These are phyloP conservation scores for Mycena alexandri DNA, from an alignment of 768 basidiomycete species.

Conservation along the genomic window DNA sequence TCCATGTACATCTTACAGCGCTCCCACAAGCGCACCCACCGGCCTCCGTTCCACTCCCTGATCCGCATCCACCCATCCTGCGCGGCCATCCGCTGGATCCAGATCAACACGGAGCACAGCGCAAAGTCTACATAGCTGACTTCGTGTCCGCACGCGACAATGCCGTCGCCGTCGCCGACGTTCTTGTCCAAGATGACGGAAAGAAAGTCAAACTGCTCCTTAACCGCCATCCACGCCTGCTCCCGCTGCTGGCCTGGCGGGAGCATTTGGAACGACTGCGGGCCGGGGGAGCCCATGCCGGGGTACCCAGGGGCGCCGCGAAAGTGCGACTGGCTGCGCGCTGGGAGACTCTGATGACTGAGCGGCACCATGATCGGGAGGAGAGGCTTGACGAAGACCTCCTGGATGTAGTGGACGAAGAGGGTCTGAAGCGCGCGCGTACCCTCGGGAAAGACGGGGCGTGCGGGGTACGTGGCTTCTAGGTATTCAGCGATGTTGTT, in stretches of 20 bases:
- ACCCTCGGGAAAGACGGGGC: constrained; percentile 81
- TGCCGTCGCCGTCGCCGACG: constrained; percentile 69
- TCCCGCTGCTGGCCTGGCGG: constrained; percentile 63
- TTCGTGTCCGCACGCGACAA: constrained; percentile 74
- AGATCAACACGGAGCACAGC: constrained; percentile 77
- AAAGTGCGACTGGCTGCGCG: constrained; percentile 68
- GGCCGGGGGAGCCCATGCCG: constrained; percentile 10
- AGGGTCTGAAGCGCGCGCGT: constrained; percentile 75
- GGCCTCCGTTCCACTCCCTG: constrained; percentile 76
- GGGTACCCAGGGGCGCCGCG: constrained; percentile 28
- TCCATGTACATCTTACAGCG: constrained; percentile 78
- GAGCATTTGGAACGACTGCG: constrained; percentile 29
- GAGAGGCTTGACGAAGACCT: constrained; percentile 76
- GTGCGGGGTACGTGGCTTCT: constrained; percentile 75
- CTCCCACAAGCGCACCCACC: constrained; percentile 75
- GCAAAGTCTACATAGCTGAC: constrained; percentile 83
- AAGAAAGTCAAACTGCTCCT: constrained; percentile 76
- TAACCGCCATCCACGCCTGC: constrained; percentile 73
- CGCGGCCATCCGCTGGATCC: constrained; percentile 80
- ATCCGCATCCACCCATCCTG: constrained; percentile 80
- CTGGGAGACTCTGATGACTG: constrained; percentile 72
- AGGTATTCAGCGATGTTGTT: constrained; percentile 80
- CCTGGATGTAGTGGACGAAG: constrained; percentile 79
- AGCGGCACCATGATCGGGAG: constrained; percentile 79
- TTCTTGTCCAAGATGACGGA: constrained; percentile 79